phyloP scores from a whole-genome alignment of 352 stramenopile genomes.

The Globisporangium cystogenes region DNA sequence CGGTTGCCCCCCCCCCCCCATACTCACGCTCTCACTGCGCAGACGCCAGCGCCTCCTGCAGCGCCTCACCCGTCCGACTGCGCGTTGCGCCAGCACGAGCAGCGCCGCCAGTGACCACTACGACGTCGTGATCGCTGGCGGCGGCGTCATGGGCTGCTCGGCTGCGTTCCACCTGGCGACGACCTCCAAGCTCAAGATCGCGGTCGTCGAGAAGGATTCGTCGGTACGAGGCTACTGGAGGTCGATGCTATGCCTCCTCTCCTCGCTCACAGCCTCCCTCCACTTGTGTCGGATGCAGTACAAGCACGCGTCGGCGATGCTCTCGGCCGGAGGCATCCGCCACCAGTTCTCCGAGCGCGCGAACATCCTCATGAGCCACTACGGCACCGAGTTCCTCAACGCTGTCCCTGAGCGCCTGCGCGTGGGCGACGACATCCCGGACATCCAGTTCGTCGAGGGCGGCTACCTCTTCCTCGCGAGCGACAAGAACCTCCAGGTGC shows the following conservation, averaged over 20 bases:
- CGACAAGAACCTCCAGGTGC: constrained; percentile 43
- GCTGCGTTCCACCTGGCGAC: constrained; percentile 77
- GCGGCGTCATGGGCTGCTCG: constrained; percentile 84
- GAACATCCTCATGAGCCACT: constrained; percentile 80
- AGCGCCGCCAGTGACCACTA: constrained; percentile 22
- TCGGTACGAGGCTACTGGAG: constrained; percentile 35
- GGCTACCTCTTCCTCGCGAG: constrained; percentile 80
- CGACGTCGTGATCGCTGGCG: constrained; percentile 74
- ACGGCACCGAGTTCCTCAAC: constrained; percentile 67
- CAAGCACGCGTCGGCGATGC: constrained; percentile 74
- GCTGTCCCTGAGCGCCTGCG: constrained; percentile 41
- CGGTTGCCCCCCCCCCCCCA: too few relatives aligned
- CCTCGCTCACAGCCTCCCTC: neutral
- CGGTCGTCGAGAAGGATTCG: constrained; percentile 65
- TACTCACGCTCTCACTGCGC: too few relatives aligned
- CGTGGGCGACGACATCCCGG: constrained; percentile 53
- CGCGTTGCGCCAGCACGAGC: constrained; percentile 4
- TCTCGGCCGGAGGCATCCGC: constrained; percentile 72
- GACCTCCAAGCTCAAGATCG: constrained; percentile 65
- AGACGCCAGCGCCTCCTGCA: constrained; percentile 1
- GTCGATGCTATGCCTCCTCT: neutral
- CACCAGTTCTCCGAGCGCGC: constrained; percentile 76
- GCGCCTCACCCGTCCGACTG: neutral
- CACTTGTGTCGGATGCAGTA: constrained; percentile 31
- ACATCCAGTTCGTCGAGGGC: constrained; percentile 76